Base-by-base conservation (phyloP, 148 eudicot genomes). In the Persicaria maculosa region DNA sequence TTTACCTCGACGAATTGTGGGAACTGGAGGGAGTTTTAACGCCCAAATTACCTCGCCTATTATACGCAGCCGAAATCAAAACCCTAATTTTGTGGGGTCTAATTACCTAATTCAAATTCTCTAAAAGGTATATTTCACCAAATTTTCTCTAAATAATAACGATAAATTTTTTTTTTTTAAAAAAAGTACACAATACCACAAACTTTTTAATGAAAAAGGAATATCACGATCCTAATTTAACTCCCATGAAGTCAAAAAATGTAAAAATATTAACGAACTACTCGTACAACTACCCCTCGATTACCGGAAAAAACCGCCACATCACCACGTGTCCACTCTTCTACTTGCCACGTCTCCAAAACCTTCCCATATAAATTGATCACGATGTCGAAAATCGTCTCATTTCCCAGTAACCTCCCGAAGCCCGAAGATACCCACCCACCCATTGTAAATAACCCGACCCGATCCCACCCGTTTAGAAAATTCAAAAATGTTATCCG, bases 11-110 rank as follows among this genome's bases (percentile, higher is more conserved):
- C 2, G 19, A 45, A 16, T 71, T 74, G 55, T 20, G 22, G 6
- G 77, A 62, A 62, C 47, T 46, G 25, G 59, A 48, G 59, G 65
- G 54, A 7, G 4, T 73, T 15, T 55, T 31, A 74, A 61, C 71
- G 16, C 75, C 75, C 1, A 74, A 74, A 0, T 25, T 1, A 12
- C 22, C 36, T 11, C 44, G 71, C 40, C 9, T 74, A 5, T 61
- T 61, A 20, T 17, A 44, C 19, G 9, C 50, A 17, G 14, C 62
- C 44, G 55, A n/a, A n/a, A n/a, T n/a, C n/a, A n/a, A n/a, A n/a
- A n/a, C n/a, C n/a, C n/a, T n/a, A n/a, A n/a, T n/a, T n/a, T n/a
- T n/a, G n/a, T n/a, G n/a, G n/a, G n/a, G n/a, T n/a, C n/a, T n/a
- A n/a, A n/a, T n/a, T n/a, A n/a, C n/a, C n/a, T n/a, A n/a, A n/a